Percentiles rank a stretch among this genome's conserved stretches.
phyloP scores from a whole-genome alignment of 2,329 filamentous ascomycete species.

The Aspergillus fumigatiaffinis region DNA sequence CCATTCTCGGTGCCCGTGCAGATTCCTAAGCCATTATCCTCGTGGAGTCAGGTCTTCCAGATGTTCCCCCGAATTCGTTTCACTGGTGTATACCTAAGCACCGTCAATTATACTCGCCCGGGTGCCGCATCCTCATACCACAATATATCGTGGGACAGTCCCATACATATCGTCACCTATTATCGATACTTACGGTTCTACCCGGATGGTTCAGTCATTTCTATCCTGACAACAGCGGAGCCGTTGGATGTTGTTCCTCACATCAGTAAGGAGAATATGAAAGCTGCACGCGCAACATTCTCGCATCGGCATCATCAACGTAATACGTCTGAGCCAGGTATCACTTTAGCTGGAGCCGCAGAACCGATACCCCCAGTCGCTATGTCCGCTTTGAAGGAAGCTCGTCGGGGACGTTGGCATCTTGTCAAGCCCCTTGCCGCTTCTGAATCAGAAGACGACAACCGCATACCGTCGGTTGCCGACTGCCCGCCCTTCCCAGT shows the following conservation, averaged over 20 bases:
- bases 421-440: constrained; percentile 49
- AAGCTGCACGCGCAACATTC: constrained; percentile 27
- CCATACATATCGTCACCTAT: constrained; percentile 94
- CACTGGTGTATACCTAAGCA: constrained; percentile 94
- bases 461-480: constrained; percentile 33
- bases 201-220: constrained; percentile 79
- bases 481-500: constrained; percentile 15
- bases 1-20: constrained; percentile 24
- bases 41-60: constrained; percentile 70
- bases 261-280: constrained; percentile 67
- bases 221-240: constrained; percentile 74
- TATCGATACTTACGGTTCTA: constrained; percentile 96
- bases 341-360: constrained; percentile 18
- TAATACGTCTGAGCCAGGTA: constrained; percentile 41
- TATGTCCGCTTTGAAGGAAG: constrained; percentile 63
- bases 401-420: constrained; percentile 63
- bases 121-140: constrained; percentile 66
- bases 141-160: constrained; percentile 70
- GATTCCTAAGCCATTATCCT: constrained; percentile 41
- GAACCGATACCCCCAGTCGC: constrained; percentile 36
- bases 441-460: constrained; percentile 15
- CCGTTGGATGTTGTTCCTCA: constrained; percentile 84
- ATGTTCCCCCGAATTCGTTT: constrained; percentile 82
- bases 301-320: constrained; percentile 34
- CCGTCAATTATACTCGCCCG: constrained; percentile 87